Percentiles rank a stretch among this genome's conserved stretches.
Conservation (phyloP, 768 basidiomycete genomes). For the Lenzites betulinus region DNA sequence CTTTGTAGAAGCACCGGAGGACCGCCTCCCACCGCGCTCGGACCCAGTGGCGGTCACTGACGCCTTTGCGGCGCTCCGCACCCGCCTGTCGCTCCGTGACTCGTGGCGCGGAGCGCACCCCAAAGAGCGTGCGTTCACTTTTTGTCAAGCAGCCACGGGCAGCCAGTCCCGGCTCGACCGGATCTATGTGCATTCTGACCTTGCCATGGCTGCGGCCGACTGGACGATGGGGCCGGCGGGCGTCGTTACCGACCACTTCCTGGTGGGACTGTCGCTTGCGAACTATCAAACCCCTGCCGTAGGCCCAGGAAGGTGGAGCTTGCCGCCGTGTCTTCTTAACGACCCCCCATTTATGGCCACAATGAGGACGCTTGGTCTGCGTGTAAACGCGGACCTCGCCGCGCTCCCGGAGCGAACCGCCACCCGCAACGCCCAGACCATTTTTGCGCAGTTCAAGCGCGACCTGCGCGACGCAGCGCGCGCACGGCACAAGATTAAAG, state of each 20-base stretch:
- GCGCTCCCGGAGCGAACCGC: too few species aligned
- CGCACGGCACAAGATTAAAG: too few species aligned
- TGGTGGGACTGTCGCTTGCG: neutral
- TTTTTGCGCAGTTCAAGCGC: too few species aligned
- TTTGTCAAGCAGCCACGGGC: neutral
- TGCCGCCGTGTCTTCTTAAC: neutral
- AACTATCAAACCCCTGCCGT: neutral
- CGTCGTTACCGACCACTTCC: neutral
- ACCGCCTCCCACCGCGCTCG: neutral
- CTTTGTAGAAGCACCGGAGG: slow-evolving; percentile 31
- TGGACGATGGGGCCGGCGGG: neutral
- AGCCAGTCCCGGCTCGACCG: neutral
- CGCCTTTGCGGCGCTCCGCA: neutral
- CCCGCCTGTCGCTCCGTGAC: neutral
- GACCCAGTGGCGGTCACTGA: neutral
- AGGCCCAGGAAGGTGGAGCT: slow-evolving; percentile 11
- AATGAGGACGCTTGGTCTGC: neutral
- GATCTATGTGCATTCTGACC: neutral
- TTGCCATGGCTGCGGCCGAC: neutral
- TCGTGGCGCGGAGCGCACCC: neutral
- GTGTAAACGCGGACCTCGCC: too few species aligned
- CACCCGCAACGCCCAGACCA: too few species aligned
- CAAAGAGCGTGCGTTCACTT: neutral
- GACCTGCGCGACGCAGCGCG: too few species aligned
- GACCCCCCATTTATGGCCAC: neutral